These are phyloP conservation scores for Blastosporella zonata DNA, from an alignment of 1,284 basidiomycete species.

Conservation along the genomic window DNA sequence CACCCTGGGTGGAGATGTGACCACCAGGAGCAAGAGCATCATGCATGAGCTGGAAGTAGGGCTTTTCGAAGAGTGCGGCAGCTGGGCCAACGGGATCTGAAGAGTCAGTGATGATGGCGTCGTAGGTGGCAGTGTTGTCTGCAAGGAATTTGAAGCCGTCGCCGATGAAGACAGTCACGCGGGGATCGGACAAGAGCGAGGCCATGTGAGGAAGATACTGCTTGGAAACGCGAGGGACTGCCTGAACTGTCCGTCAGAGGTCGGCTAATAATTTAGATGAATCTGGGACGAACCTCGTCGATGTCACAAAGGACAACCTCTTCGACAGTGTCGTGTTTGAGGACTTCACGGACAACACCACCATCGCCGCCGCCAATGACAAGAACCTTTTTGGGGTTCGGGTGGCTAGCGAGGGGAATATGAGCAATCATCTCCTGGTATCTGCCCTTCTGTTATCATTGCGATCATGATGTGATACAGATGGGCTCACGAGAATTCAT, in stretches of 20 bases:
- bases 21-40: slow-evolving; percentile 89
- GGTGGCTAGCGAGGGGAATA: slow-evolving; percentile 92
- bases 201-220: slow-evolving; percentile 95
- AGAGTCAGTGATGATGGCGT: slow-evolving; percentile 98
- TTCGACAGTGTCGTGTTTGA: slow-evolving; percentile 93
- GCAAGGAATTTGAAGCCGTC: slow-evolving; percentile 98
- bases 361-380: slow-evolving; percentile 98
- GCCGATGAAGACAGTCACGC: slow-evolving; percentile 88
- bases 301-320: slow-evolving; percentile 97
- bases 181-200: slow-evolving; percentile 76
- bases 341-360: slow-evolving; percentile 94
- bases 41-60: slow-evolving; percentile 94
- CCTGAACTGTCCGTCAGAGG: slow-evolving; percentile 42
- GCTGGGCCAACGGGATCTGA: slow-evolving; percentile 98
- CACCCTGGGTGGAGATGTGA: slow-evolving; percentile 94
- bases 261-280: too few relatives aligned
- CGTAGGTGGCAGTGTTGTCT: slow-evolving; percentile 88
- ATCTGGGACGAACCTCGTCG: slow-evolving; percentile 67
- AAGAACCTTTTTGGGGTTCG: slow-evolving; percentile 93
- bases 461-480: neutral
- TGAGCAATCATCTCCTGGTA: slow-evolving; percentile 99
- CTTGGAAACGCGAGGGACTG: slow-evolving; percentile 95
- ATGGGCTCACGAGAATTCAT: slow-evolving; percentile 89
- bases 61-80: slow-evolving; percentile 92
- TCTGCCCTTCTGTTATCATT: slow-evolving; percentile 36